A percentile compares a stretch with the other conserved stretches of the same genome.
Evolutionary conservation across 2,329 filamentous ascomycete genomes (phyloP).

Genomic region (Verticillium klebahnii): DNA sequence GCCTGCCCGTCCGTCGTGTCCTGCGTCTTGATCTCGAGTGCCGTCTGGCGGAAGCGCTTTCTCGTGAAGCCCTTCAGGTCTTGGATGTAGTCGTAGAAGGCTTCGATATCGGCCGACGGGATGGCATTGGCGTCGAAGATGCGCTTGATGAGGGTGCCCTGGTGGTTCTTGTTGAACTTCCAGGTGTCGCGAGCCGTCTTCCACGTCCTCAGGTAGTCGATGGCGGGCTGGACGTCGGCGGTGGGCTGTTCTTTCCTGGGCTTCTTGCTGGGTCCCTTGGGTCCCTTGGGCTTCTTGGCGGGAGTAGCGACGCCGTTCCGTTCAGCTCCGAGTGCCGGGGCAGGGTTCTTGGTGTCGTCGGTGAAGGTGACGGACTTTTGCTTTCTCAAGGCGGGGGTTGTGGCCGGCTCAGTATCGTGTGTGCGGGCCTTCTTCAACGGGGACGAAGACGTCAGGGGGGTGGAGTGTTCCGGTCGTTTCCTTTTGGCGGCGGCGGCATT

Average conservation of each 20-base stretch:
- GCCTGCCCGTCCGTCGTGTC: slow-evolving; percentile 41
- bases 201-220: slow-evolving; percentile 76
- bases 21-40: slow-evolving; percentile 55
- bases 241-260: slow-evolving; percentile 33
- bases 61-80: slow-evolving; percentile 74
- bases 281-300: slow-evolving; percentile 15
- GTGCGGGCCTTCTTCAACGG: slow-evolving; percentile 24
- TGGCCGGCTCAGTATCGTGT: slow-evolving; percentile 7
- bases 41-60: slow-evolving; percentile 62
- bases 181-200: slow-evolving; percentile 64
- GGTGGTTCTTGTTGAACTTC: slow-evolving; percentile 97
- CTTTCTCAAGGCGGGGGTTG: slow-evolving; percentile 20
- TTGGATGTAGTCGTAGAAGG: slow-evolving; percentile 72
- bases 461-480: slow-evolving; percentile 13
- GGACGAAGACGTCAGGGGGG: slow-evolving; percentile 10
- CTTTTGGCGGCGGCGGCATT: slow-evolving; percentile 15
- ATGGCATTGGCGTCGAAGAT: slow-evolving; percentile 68
- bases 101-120: slow-evolving; percentile 62
- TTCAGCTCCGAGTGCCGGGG: slow-evolving; percentile 7
- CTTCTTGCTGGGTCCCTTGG: slow-evolving; percentile 27
- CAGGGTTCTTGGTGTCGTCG: slow-evolving; percentile 31
- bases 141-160: slow-evolving; percentile 80
- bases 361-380: slow-evolving; percentile 47
- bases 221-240: slow-evolving; percentile 54
- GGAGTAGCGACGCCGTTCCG: slow-evolving; percentile 8